A percentile compares a stretch with the other conserved stretches of the same genome.
These are phyloP conservation scores for Hortiboletus rubellus DNA, from an alignment of 1,284 basidiomycete species.

Conservation along the genomic window DNA sequence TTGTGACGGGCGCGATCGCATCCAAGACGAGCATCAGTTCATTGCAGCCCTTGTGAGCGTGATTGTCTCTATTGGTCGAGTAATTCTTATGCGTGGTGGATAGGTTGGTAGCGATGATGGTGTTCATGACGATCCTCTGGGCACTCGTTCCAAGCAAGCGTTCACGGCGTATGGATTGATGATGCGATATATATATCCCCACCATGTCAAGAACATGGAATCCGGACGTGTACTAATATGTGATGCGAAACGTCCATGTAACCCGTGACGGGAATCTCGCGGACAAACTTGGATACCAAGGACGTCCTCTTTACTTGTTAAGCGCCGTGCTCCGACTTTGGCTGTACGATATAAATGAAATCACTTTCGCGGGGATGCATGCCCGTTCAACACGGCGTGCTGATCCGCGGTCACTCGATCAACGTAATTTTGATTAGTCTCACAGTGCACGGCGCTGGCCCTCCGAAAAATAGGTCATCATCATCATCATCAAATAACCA, in stretches of 20 bases:
- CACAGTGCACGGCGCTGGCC: neutral
- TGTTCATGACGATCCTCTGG: constrained; percentile 45
- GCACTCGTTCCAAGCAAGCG: constrained; percentile 38
- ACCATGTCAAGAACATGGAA: neutral
- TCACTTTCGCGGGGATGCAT: neutral
- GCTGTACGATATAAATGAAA: neutral
- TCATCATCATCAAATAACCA: too few relatives aligned
- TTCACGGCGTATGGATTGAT: constrained; percentile 21
- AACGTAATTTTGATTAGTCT: neutral
- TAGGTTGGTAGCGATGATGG: constrained; percentile 50
- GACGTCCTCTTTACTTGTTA: neutral
- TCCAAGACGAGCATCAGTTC: constrained; percentile 48
- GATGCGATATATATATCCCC: neutral
- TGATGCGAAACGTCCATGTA: too few relatives aligned
- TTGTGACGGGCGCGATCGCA: constrained; percentile 56
- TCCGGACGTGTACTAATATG: neutral
- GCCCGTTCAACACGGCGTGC: neutral
- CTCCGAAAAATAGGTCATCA: neutral
- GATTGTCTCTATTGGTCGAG: neutral
- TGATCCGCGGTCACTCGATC: neutral
- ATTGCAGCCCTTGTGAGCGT: constrained; percentile 56
- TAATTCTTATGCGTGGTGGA: neutral
- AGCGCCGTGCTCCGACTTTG: neutral
- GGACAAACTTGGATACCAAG: too few relatives aligned
- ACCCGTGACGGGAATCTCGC: too few relatives aligned